Conservation (phyloP, 257 asterid species). For the Dorcoceras hygrometricum region DNA sequence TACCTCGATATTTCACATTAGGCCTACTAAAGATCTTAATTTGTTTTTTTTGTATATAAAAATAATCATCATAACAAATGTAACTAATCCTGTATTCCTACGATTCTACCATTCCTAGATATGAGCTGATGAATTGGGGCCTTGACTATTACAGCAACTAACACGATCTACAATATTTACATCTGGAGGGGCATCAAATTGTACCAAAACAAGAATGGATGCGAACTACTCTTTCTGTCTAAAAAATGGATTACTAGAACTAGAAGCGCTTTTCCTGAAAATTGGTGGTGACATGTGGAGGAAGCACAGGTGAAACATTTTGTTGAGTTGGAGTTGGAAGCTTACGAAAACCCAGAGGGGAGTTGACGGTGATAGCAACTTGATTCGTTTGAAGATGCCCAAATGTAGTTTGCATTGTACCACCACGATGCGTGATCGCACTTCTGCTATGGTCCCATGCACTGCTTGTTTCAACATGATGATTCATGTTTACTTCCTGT, state of each 20-base stretch:
- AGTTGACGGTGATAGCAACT: constrained; percentile 21
- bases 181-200: constrained; percentile 24
- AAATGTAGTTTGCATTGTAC: constrained; percentile 24
- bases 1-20: too few species aligned
- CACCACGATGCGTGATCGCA: constrained; percentile 25
- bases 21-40: neutral
- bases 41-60: neutral
- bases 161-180: constrained; percentile 32
- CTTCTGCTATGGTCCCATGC: constrained; percentile 37
- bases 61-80: constrained; percentile 1
- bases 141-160: constrained; percentile 26
- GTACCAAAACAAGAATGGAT: constrained; percentile 22
- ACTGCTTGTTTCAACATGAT: constrained; percentile 29
- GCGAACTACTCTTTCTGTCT: constrained; percentile 18
- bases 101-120: constrained; percentile 16
- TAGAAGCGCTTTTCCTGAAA: constrained; percentile 25
- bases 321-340: constrained; percentile 24
- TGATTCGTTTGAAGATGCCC: constrained; percentile 28
- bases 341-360: constrained; percentile 31
- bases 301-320: constrained; percentile 27
- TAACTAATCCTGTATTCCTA: neutral
- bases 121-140: constrained; percentile 18
- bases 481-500: constrained; percentile 34
- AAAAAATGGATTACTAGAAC: constrained; percentile 25
- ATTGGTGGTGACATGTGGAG: constrained; percentile 29